Base-by-base conservation (phyloP, 768 basidiomycete genomes). In the Paxillus rubicundulus region DNA sequence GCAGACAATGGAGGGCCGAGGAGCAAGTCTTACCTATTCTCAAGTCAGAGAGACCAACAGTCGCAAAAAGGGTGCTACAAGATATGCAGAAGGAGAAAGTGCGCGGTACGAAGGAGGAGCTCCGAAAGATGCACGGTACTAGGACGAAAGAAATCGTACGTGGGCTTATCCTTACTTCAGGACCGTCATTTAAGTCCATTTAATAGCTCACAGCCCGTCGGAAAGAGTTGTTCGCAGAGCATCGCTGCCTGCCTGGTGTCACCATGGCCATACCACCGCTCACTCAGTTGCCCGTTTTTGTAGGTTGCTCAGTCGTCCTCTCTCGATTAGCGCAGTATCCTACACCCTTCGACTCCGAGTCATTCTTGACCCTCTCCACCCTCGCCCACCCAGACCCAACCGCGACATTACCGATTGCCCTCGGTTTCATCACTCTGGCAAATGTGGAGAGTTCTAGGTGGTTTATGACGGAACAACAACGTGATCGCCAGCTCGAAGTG, bases 361-460 rank as follows among this genome's bases (percentile, higher is more conserved):
- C 86, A 7, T 89, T 92, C 70, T 65, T 89, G 34, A 86, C 87
- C 0, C 76, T 92, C 34, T 80, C 86, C 5, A 83, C 85, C 4
- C 72, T 92, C 45, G 73, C 82, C 10, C 84, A 86, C 63, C 74
- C 85, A 9, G 90, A 92, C 64, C 78, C 86, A 27, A 89, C 88
- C 0, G 78, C 79, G 61, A 70, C 79, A 12, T 66, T 92, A 1
- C 90, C 90, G 2, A 82, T 92, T 46, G 70, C 80, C 2, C 74
- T 91, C 18, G 90, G 90, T 7, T 66, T 91, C 42, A 65, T 89
- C 37, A 89, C 87, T 9, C 75, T 92, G 74, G 86, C 85, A 2
- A 91, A 90, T 56, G 85, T 89, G 10, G 90, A 92, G 62, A 83
- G 86, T 8, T 79, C 83, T 33, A 80, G 80, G 37, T 90, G 87